Percentiles rank a stretch among this genome's conserved stretches.
Conservation (phyloP, 352 stramenopile species). For the Achlya hypogyna region DNA sequence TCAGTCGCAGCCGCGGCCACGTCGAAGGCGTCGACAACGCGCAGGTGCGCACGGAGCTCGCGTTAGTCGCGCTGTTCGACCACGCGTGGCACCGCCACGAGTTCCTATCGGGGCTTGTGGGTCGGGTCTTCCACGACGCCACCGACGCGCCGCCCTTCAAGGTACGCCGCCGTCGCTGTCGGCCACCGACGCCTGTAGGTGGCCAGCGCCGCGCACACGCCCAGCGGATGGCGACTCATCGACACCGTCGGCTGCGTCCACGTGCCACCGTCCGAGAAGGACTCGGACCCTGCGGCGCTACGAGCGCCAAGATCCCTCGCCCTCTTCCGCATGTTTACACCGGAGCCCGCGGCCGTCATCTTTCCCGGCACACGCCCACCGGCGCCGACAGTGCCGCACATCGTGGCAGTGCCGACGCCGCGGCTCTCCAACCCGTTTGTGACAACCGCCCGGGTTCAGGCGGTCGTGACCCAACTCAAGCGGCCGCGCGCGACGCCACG, state of each 20-base stretch:
- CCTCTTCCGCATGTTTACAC: neutral
- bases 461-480: neutral
- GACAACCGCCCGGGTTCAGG: neutral
- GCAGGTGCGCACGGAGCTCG: neutral
- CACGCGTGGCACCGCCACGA: conserved; percentile 10
- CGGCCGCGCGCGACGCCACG: neutral
- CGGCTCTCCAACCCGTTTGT: neutral
- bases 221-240: neutral
- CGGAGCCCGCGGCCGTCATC: neutral
- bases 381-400: neutral
- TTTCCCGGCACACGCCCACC: neutral
- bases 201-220: neutral
- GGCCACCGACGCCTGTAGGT: neutral
- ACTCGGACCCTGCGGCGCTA: neutral
- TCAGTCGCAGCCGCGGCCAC: neutral
- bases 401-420: neutral
- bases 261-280: neutral
- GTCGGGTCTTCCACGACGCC: neutral
- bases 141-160: neutral
- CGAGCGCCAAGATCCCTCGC: neutral
- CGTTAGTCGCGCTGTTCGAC: conserved; percentile 1
- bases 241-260: neutral
- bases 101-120: neutral
- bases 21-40: conserved; percentile 13
- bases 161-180: neutral